Conservation (phyloP, 2,329 filamentous ascomycete species). For the Cordyceps fumosorosea region DNA sequence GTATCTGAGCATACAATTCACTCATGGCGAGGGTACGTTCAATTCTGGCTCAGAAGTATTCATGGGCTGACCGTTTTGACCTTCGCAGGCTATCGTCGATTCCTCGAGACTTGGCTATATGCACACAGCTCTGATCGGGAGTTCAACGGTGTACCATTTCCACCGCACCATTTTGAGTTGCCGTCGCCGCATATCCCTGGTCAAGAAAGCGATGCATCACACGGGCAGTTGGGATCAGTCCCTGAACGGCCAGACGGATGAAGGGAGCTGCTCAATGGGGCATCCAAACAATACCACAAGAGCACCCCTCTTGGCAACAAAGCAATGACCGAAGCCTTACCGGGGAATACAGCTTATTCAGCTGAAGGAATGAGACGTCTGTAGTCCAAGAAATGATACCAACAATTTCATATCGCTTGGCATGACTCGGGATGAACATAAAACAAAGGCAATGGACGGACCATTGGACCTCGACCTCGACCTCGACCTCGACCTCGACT, state of each 20-base stretch:
- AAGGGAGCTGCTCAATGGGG: neutral
- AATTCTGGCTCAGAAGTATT: conserved; percentile 3
- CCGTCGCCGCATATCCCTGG: conserved; percentile 39
- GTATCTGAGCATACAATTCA: conserved; percentile 45
- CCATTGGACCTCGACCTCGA: neutral
- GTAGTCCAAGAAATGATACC: neutral
- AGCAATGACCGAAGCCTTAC: neutral
- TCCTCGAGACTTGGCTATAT: conserved; percentile 39
- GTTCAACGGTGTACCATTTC: conserved; percentile 39
- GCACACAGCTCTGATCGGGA: conserved; percentile 41
- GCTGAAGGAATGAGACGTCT: conserved; percentile 1
- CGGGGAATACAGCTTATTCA: neutral
- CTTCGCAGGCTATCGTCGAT: conserved; percentile 36
- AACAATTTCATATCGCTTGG: neutral
- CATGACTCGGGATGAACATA: conserved; percentile 6
- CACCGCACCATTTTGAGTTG: conserved; percentile 39
- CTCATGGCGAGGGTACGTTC: conserved; percentile 37
- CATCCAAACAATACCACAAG: neutral
- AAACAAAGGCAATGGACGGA: neutral
- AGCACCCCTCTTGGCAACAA: neutral
- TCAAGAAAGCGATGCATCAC: conserved; percentile 21
- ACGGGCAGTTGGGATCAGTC: conserved; percentile 24
- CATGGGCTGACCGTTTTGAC: neutral
- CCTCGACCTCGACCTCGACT: neutral
- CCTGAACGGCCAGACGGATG: conserved; percentile 21